Percentiles rank a stretch among this genome's conserved stretches.
Conservation (phyloP, 2,329 filamentous ascomycete species). For the Calonectria hongkongensis region DNA sequence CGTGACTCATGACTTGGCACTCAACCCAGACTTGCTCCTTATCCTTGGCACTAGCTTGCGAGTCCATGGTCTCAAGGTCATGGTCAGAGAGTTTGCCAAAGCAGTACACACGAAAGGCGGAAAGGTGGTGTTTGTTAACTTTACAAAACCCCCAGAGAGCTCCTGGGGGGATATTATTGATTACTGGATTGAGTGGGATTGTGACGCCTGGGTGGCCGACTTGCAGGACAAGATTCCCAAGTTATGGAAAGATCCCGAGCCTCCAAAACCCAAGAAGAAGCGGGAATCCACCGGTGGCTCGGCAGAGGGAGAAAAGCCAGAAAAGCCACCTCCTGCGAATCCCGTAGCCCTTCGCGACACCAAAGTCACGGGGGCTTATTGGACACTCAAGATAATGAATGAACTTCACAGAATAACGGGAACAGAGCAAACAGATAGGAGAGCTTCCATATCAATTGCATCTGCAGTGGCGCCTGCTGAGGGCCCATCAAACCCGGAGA, state of each 20-base stretch:
- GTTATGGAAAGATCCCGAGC: conserved; percentile 74
- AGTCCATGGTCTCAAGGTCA: conserved; percentile 82
- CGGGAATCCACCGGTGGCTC: conserved; percentile 54
- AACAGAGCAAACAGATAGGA: conserved; percentile 42
- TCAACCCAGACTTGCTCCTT: conserved; percentile 80
- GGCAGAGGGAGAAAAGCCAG: conserved; percentile 52
- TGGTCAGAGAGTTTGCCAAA: conserved; percentile 83
- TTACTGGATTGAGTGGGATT: conserved; percentile 85
- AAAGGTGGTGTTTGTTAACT: conserved; percentile 83
- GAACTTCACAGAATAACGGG: conserved; percentile 62
- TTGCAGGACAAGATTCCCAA: conserved; percentile 75
- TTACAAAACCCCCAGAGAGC: conserved; percentile 82
- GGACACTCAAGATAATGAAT: conserved; percentile 64
- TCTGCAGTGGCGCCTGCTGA: conserved; percentile 28
- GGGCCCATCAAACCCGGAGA: conserved; percentile 30
- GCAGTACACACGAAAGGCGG: conserved; percentile 81
- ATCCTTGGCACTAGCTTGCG: conserved; percentile 83
- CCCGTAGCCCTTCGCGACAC: conserved; percentile 68
- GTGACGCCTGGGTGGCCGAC: conserved; percentile 82
- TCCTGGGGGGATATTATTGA: conserved; percentile 84
- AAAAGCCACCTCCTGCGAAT: conserved; percentile 60
- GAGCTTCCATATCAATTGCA: conserved; percentile 44
- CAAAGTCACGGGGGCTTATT: conserved; percentile 66
- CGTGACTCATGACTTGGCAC: conserved; percentile 79
- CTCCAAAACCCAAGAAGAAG: conserved; percentile 64